Conservation (phyloP, 2,329 filamentous ascomycete species). For the Triangularia verruculosa region DNA sequence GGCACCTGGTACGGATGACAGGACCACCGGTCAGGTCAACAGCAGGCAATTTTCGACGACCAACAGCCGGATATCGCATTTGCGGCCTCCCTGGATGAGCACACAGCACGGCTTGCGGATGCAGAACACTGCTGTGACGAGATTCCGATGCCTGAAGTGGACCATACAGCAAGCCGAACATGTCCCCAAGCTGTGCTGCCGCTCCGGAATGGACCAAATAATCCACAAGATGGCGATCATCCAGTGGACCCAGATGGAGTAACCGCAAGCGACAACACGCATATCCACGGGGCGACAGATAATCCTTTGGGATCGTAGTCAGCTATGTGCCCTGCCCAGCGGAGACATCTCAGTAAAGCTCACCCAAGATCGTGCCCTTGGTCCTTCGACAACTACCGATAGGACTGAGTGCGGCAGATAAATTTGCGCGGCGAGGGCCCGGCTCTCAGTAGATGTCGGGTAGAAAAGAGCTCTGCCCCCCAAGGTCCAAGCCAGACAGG, state of each 20-base stretch:
- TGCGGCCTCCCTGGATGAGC: background rate
- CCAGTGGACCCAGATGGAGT: background rate
- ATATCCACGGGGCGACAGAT: background rate
- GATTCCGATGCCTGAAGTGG: background rate
- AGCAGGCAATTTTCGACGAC: background rate
- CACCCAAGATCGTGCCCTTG: background rate
- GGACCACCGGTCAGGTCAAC: background rate
- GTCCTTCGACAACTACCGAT: constrained; percentile 20
- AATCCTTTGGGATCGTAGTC: background rate
- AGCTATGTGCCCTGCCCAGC: background rate
- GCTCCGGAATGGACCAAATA: background rate
- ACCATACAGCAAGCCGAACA: background rate
- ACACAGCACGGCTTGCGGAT: background rate
- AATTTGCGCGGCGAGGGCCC: constrained; percentile 13
- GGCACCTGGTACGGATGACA: background rate
- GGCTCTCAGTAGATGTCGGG: background rate
- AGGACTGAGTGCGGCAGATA: constrained; percentile 13
- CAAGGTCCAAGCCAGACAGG: background rate
- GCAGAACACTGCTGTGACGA: background rate
- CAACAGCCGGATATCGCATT: background rate
- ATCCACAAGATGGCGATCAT: background rate
- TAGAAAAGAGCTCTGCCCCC: background rate
- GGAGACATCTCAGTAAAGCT: background rate
- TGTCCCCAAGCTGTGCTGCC: background rate
- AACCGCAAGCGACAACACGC: background rate